phyloP scores from a whole-genome alignment of 176 grass and related monocot genomes.

The Lolium perenne region DNA sequence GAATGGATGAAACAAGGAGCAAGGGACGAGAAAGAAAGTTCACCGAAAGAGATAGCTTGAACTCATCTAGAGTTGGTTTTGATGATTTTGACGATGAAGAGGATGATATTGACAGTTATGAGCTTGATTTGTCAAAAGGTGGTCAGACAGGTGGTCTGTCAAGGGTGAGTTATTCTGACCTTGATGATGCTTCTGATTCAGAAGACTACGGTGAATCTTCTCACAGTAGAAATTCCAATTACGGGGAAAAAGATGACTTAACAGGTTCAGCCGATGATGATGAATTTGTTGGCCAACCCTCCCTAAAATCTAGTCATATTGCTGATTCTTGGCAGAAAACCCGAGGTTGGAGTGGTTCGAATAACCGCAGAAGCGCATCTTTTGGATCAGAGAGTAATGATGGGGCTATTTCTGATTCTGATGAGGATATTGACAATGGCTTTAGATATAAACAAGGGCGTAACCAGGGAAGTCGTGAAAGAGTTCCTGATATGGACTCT shows the following conservation, averaged over 20 bases:
- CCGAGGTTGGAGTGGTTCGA: slow-evolving; percentile 25
- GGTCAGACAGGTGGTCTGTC: slow-evolving; percentile 62
- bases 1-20: slow-evolving; percentile 45
- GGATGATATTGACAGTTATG: slow-evolving; percentile 89
- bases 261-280: slow-evolving; percentile 57
- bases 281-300: slow-evolving; percentile 52
- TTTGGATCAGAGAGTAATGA: slow-evolving; percentile 48
- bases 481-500: slow-evolving; percentile 49
- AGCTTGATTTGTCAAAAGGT: slow-evolving; percentile 65
- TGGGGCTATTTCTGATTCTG: slow-evolving; percentile 62
- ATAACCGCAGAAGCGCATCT: slow-evolving; percentile 32
- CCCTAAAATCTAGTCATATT: slow-evolving; percentile 57
- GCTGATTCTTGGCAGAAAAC: slow-evolving; percentile 56
- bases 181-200: slow-evolving; percentile 69
- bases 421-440: slow-evolving; percentile 55
- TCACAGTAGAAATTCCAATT: slow-evolving; percentile 48
- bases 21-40: slow-evolving; percentile 44
- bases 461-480: slow-evolving; percentile 29
- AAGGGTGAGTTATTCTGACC: slow-evolving; percentile 77
- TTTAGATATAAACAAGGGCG: slow-evolving; percentile 37
- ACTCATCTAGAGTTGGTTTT: slow-evolving; percentile 65
- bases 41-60: slow-evolving; percentile 46
- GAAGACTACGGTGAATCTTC: slow-evolving; percentile 53
- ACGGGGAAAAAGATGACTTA: slow-evolving; percentile 41
- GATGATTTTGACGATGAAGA: slow-evolving; percentile 98